Base-by-base conservation (phyloP, 2,329 filamentous ascomycete genomes). In the Fusarium sp. region DNA sequence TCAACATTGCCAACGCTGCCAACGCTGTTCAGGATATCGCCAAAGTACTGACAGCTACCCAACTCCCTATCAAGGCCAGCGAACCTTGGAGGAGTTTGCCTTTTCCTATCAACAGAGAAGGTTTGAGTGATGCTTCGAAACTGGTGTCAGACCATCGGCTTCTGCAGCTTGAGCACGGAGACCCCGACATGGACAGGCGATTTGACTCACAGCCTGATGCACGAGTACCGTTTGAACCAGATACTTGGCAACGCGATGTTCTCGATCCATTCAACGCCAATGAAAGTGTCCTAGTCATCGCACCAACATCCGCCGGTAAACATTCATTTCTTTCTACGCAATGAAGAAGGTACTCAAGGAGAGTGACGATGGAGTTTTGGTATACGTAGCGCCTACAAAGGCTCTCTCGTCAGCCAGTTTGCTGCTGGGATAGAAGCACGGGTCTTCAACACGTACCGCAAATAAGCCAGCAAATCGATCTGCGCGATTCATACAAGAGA, bases 321-420 rank as follows among this genome's bases (percentile, higher is more conserved):
- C 93, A 0, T 95, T 95, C 79, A 95, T 95, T 65, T 92, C 89
- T 2, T 95, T 95, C 79, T 94, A 95, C 74, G 92, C 93, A 3
- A 95, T 95, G 91, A 91, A 92, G 76, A 91, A 93, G 77, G 84
- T 94, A 2, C 83, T 95, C 14, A 86, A 92, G 76, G 86, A 86
- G 7, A 89, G 88, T 68, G 88, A 95, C 66, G 89, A 94, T 53
- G 90, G 89, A 5, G 86, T 95, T 5, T 81, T 95, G 11, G 91
- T 95, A 1, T 95, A 95, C 72, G 91, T 95, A 10, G 93, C 92
- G 1, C 93, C 93, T 0, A 95, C 93, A 0, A 95, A 95, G 77
- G 92, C 93, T 7, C 93, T 7, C 84, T 95, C 15, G 92, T 95
- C 65, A 95, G 95, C 77, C 93, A 95, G 79, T 94, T 95, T 71